Percentiles rank a stretch among this genome's conserved stretches.
Conservation (phyloP, 2,329 filamentous ascomycete genomes). For the Huntiella abstrusa region DNA sequence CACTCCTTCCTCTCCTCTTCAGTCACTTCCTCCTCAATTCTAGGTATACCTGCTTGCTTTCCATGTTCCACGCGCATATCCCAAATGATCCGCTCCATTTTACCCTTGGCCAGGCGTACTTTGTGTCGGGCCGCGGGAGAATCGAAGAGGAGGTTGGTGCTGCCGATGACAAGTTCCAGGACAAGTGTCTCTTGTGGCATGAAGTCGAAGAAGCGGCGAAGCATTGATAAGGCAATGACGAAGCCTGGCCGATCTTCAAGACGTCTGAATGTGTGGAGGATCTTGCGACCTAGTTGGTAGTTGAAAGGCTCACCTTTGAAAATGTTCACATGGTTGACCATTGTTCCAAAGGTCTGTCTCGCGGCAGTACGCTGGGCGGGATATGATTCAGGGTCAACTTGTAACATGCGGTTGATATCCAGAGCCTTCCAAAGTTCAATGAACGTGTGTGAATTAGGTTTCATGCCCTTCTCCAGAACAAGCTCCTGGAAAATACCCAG, state of each 20-base stretch:
- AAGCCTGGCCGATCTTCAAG: slow-evolving; percentile 26
- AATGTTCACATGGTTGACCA: slow-evolving; percentile 27
- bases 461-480: slow-evolving; percentile 27
- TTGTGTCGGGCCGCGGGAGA: slow-evolving; percentile 22
- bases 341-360: slow-evolving; percentile 28
- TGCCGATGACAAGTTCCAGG: slow-evolving; percentile 27
- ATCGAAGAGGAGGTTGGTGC: slow-evolving; percentile 25
- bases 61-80: not conserved
- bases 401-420: slow-evolving; percentile 28
- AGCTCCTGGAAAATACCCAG: slow-evolving; percentile 36
- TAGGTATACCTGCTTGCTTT: slow-evolving; percentile 15
- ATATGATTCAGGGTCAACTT: slow-evolving; percentile 17
- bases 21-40: slow-evolving; percentile 18
- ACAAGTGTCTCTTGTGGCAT: slow-evolving; percentile 26
- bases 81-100: slow-evolving; percentile 21
- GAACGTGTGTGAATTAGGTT: slow-evolving; percentile 51
- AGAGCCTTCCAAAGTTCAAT: slow-evolving; percentile 46
- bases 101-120: slow-evolving; percentile 24
- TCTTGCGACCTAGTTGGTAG: slow-evolving; percentile 28
- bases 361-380: slow-evolving; percentile 18
- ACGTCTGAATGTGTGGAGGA: slow-evolving; percentile 31
- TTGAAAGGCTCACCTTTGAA: slow-evolving; percentile 23
- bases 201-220: slow-evolving; percentile 26
- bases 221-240: slow-evolving; percentile 25
- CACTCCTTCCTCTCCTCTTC: slow-evolving; percentile 20